Evolutionary conservation across 2,329 filamentous ascomycete species (phyloP).

Genomic region (Ophiobolus disseminans): DNA sequence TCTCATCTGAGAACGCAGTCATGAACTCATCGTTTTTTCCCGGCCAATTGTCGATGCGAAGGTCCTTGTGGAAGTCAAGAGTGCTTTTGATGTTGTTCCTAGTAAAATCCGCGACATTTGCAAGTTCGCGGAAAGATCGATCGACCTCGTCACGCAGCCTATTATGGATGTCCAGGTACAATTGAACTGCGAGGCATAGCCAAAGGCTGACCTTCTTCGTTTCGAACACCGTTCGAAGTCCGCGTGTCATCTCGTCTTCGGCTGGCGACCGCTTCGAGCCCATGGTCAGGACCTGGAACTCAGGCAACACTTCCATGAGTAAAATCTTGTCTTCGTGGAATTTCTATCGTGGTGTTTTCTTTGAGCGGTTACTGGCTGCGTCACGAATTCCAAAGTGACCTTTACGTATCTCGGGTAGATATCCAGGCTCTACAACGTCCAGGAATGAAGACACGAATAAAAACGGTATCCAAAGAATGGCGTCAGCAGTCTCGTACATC

Average conservation of each 20-base stretch:
- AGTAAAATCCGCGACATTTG: slow-evolving; percentile 5
- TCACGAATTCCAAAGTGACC: slow-evolving; percentile 42
- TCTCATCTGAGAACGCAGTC: slow-evolving; percentile 5
- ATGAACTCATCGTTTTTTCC: slow-evolving; percentile 20
- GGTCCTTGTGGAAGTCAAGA: slow-evolving; percentile 21
- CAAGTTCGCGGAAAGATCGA: slow-evolving; percentile 10
- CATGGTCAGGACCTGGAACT: slow-evolving; percentile 33
- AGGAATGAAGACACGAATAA: slow-evolving; percentile 27
- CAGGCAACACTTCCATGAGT: slow-evolving; percentile 36
- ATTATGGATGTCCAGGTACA: slow-evolving; percentile 47
- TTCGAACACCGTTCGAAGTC: slow-evolving; percentile 34
- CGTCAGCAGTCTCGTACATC: slow-evolving; percentile 19
- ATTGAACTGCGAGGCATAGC: slow-evolving; percentile 42
- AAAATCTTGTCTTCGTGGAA: slow-evolving; percentile 48
- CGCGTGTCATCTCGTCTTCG: slow-evolving; percentile 39
- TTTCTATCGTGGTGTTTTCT: slow-evolving; percentile 37
- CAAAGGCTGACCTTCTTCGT: slow-evolving; percentile 35
- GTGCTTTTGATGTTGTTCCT: slow-evolving; percentile 13
- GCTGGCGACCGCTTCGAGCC: slow-evolving; percentile 20
- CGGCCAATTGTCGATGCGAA: slow-evolving; percentile 22
- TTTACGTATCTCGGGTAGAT: slow-evolving; percentile 33
- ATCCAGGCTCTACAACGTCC: slow-evolving; percentile 23
- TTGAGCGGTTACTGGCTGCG: slow-evolving; percentile 33
- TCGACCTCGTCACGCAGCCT: slow-evolving; percentile 32
- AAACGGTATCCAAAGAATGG: slow-evolving; percentile 2